Evolutionary conservation across 805 yeast genomes (phyloP), one percentile per base, ranked within the genome.

Genomic region (Cyberlindnera samutprakarnensis): DNA sequence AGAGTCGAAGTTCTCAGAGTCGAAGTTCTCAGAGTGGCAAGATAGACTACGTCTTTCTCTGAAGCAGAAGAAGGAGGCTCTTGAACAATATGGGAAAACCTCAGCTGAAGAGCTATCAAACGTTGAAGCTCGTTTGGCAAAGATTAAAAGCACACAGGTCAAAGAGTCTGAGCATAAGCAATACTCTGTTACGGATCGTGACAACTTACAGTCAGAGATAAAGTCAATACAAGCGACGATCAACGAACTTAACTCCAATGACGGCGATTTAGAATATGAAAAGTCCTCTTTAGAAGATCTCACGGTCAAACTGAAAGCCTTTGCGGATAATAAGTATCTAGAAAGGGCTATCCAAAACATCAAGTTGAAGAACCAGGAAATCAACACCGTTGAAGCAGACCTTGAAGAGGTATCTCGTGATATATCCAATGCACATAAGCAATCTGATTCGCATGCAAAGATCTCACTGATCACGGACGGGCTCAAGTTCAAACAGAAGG

Each of bases 371-470:
- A 68, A 70, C 27, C 43, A 49, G 9, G 46, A 56, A 21, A 54
- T 74, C 7, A 30, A 53, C 2, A 25, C 47, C 3, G 15, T 62
- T 4, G 77, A 72, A 40, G 43, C 49, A 14, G 64, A 66, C 15
- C 47, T 76, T 9, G 92, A 84, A 8, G 63, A 62, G 0, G 45
- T 76, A 12, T 68, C 70, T 35, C 63, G 63, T 13, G 66, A 72
- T 14, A 60, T 83, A 11, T 48, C 70, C 5, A 55, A 59, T 12
- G 65, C 71, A 4, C 78, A 72, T 43, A 66, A 68, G 43, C 79
- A 73, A 46, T 62, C 81, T 1, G 87, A 77, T 30, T 44, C 66
- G 3, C 61, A 70, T 38, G 79, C 85, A 1, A 74, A 70, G 39
- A 46, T 75, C 4, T 60, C 66, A 0, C 46, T 76, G 13, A 41